phyloP scores from a whole-genome alignment of 495 filamentous ascomycete species.

The Penicillium canescens region DNA sequence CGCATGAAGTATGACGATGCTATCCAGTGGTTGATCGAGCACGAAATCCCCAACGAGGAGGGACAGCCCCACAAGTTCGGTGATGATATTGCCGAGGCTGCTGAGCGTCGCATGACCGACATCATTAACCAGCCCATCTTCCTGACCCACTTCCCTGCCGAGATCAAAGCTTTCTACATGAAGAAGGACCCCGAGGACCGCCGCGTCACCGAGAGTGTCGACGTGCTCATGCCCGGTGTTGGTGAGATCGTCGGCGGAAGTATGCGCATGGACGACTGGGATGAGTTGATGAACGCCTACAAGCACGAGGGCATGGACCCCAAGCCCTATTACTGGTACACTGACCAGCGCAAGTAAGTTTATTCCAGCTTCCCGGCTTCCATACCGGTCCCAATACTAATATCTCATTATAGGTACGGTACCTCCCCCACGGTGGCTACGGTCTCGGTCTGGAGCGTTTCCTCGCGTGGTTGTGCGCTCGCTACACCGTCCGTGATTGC shows the following conservation, averaged over 20 bases:
- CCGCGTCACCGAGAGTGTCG: slow-evolving; percentile 94
- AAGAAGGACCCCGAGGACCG: slow-evolving; percentile 80
- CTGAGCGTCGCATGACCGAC: slow-evolving; percentile 96
- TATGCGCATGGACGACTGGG: slow-evolving; percentile 93
- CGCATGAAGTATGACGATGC: slow-evolving; percentile 96
- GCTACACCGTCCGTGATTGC: slow-evolving; percentile 86
- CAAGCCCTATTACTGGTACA: slow-evolving; percentile 97
- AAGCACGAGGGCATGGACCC: slow-evolving; percentile 82
- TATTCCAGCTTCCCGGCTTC: not conserved
- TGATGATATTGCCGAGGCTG: slow-evolving; percentile 97
- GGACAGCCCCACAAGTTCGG: slow-evolving; percentile 87
- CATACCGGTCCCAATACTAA: slow-evolving; percentile 2
- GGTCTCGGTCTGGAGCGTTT: slow-evolving; percentile 95
- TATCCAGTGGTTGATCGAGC: slow-evolving; percentile 87
- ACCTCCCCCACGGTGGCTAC: slow-evolving; percentile 95
- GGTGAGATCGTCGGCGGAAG: slow-evolving; percentile 96
- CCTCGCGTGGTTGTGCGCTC: slow-evolving; percentile 92
- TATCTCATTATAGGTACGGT: slow-evolving; percentile 66
- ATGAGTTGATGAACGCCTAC: slow-evolving; percentile 90
- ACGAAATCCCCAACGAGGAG: slow-evolving; percentile 91
- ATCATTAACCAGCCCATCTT: slow-evolving; percentile 94
- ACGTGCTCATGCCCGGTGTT: slow-evolving; percentile 93
- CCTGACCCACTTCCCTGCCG: slow-evolving; percentile 93
- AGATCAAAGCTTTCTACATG: slow-evolving; percentile 99
- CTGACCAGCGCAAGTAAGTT: slow-evolving; percentile 93